Conservation (phyloP, 805 yeast species). For the Scheffersomyces spartinae region DNA sequence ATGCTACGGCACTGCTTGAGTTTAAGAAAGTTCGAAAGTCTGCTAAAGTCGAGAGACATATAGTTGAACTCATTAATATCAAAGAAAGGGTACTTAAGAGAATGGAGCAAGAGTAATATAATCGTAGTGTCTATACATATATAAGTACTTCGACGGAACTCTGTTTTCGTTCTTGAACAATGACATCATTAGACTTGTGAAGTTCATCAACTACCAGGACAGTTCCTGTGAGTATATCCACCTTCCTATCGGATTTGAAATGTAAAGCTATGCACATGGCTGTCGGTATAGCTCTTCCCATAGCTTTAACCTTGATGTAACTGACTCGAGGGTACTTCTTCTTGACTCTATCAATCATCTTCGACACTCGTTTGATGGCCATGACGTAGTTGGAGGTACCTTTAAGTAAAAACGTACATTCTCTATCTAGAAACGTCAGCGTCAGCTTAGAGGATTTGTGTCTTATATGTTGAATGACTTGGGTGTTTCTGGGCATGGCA, state of each 20-base stretch:
- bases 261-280: constrained; percentile 51
- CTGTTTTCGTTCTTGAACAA: constrained; percentile 11
- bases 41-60: constrained; percentile 34
- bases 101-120: constrained; percentile 3
- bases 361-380: no score
- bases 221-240: constrained; percentile 54
- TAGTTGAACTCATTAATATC: constrained; percentile 38
- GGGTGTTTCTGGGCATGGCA: no score
- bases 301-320: constrained; percentile 52
- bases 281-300: constrained; percentile 60
- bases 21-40: constrained; percentile 18
- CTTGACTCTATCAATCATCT: no score
- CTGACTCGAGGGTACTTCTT: constrained; percentile 29
- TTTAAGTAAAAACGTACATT: no score
- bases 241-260: constrained; percentile 39
- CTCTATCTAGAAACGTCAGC: no score
- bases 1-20: constrained; percentile 9
- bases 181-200: not conserved
- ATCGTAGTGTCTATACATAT: not conserved
- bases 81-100: constrained; percentile 26
- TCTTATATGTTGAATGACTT: no score
- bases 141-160: constrained; percentile 8
- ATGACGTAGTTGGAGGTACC: no score
- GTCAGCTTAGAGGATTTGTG: no score
- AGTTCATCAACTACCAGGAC: constrained; percentile 62